Base-by-base conservation (phyloP, 177 flowering plant genomes). In the Vitis hybrid region DNA sequence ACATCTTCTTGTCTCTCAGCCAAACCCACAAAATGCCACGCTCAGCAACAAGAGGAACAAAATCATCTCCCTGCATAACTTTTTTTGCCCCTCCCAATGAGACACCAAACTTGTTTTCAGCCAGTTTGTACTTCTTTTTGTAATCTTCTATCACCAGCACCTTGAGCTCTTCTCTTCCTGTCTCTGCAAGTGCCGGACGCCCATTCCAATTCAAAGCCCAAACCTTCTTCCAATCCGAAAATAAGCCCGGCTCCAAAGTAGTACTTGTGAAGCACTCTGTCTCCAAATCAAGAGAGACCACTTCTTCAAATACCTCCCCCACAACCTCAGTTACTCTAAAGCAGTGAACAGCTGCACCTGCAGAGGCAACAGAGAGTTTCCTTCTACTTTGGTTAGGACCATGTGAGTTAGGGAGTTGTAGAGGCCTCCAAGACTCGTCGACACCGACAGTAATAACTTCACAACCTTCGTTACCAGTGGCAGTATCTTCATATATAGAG, bases 71-170 rank as follows among this genome's bases (percentile, higher is more conserved):
- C 46, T 40, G 7, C 46, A 40, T 57, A 62, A 8, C 7, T 14
- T 60, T 7, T 8, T 51, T 32, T 48, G 52, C 6, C 6, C 50
- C 27, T 49, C 49, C 49, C 56, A 61, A 24, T 2, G 65, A 32
- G 50, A 70, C 30, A 6, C 62, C 5, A 9, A 51, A 52, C 52
- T 62, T 62, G n/a, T 11, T 62, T 16, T 52, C 50, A 60, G 52
- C 24, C 65, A 57, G 61, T 69, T 60, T 60, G 10, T 60, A 48
- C 7, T 64, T 63, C 19, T 55, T 62, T 7, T 40, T 40, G 67
- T 55, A 70, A 55, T 70, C 67, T 55, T 63, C 67, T 16, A 70
- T 35, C 61, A 52, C 67, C 61, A 62, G 40, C 11, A 70, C 67
- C 8, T 55, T 40, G 21, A 70, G 54, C 13, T 55, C 35, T 3